Base-by-base conservation (phyloP, 2,329 filamentous ascomycete species). In the Ceratocystis ficicola region DNA sequence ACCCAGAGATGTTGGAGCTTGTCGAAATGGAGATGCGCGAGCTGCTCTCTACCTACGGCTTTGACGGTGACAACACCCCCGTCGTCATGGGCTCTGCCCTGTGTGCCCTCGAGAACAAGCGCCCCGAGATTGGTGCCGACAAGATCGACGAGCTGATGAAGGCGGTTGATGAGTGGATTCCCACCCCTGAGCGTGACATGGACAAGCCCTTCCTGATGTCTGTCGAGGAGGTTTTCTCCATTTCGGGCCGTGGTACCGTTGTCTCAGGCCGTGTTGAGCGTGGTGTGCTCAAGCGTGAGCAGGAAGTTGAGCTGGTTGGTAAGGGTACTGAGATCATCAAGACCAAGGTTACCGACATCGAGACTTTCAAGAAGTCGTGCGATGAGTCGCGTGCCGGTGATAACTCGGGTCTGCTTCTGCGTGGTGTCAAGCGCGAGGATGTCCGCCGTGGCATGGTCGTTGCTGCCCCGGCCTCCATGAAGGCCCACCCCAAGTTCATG, bases 21-120 rank as follows among this genome's bases (percentile, higher is more conserved):
- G 94, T 99, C 76, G 94, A 99, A 85, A 95, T 99, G 88, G 94
- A 99, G 82, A 99, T 99, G 94, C 90, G 94, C 74, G 94, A 99
- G 80, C 86, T 99, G 66, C 87, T 99, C 68, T 85, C 75, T 73
- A 87, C 86, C 72, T 99, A 99, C 78, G 92, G 91, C 69, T 99
- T 99, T 76, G 94, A 99, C 79, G 94, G 94, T 72, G 95, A 99
- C 73, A 90, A 97, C 66, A 99, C 94, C 63, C 94, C 94, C 69
- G 95, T 99, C 76, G 83, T 99, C 77, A 88, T 99, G 82, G 94
- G 94, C 69, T 99, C 94, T 72, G 94, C 94, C 70, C 87, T 99
- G 63, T 96, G 91, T 80, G 92, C 94, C 64, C 82, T 99, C 63
- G 91, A 99, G 76, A 85, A 84, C 77, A 89, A 90, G 77, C 83